Conservation (phyloP, 179 eudicot genomes). For the Drosera spatulata region DNA sequence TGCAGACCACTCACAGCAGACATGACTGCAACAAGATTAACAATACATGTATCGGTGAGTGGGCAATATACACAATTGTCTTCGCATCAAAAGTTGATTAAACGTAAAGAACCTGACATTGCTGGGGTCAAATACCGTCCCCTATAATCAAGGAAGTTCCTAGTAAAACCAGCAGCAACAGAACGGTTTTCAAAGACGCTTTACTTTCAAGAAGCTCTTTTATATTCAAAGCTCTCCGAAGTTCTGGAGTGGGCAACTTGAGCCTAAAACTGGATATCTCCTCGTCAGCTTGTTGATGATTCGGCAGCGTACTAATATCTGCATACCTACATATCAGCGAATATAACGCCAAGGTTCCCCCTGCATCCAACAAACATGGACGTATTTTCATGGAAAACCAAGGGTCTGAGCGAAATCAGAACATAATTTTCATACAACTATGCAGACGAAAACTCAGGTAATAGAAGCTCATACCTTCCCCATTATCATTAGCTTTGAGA, state of each 20-base stretch:
- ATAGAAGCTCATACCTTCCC: slow-evolving; percentile 58
- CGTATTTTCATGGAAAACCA: background rate
- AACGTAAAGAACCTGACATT: slow-evolving; percentile 55
- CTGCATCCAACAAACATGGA: slow-evolving; percentile 25
- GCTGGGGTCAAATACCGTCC: slow-evolving; percentile 97
- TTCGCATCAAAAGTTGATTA: no score
- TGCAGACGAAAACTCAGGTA: background rate
- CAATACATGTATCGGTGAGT: no score
- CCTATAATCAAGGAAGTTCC: slow-evolving; percentile 96
- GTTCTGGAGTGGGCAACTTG: slow-evolving; percentile 86
- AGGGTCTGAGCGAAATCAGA: background rate
- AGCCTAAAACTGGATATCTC: slow-evolving; percentile 81
- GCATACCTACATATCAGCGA: slow-evolving; percentile 86
- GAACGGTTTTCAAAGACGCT: slow-evolving; percentile 47
- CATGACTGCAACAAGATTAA: slow-evolving; percentile 64
- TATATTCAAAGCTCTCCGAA: slow-evolving; percentile 74
- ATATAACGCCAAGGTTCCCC: slow-evolving; percentile 92
- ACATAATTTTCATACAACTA: background rate
- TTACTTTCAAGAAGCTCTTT: slow-evolving; percentile 62
- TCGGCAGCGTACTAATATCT: slow-evolving; percentile 72
- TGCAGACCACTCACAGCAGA: slow-evolving; percentile 97
- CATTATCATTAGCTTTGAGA: slow-evolving; percentile 92
- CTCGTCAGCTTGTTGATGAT: slow-evolving; percentile 83
- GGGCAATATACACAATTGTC: no score
- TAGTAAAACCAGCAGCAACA: slow-evolving; percentile 67